Conservation (phyloP, 2,329 filamentous ascomycete species). For the Sordariomycetes sp. region DNA sequence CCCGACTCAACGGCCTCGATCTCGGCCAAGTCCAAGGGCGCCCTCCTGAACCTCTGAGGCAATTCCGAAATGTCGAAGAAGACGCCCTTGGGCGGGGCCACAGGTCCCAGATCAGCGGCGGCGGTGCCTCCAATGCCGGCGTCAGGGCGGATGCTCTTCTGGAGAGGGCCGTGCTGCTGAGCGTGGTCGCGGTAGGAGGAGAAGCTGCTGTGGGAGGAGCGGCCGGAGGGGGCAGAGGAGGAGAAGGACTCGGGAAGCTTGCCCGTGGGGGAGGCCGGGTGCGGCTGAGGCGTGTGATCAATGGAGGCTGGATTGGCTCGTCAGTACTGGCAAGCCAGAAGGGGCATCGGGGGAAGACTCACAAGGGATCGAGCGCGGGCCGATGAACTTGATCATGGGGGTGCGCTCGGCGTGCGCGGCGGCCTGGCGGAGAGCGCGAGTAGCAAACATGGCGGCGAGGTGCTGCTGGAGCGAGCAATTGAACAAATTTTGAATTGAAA, state of each 20-base stretch:
- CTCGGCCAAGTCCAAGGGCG: slow-evolving; percentile 67
- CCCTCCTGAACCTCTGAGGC: slow-evolving; percentile 71
- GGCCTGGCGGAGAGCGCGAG: slow-evolving; percentile 47
- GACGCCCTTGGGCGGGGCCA: slow-evolving; percentile 62
- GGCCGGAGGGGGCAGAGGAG: slow-evolving; percentile 18
- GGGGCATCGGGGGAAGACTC: slow-evolving; percentile 15
- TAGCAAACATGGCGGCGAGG: slow-evolving; percentile 40
- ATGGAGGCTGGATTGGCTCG: slow-evolving; percentile 43
- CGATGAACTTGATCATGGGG: slow-evolving; percentile 54
- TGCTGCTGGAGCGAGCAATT: too few species aligned
- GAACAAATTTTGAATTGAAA: too few species aligned
- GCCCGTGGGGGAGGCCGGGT: slow-evolving; percentile 61
- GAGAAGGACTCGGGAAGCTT: slow-evolving; percentile 49
- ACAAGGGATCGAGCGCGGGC: slow-evolving; percentile 51
- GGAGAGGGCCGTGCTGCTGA: slow-evolving; percentile 69
- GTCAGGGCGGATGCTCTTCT: slow-evolving; percentile 39
- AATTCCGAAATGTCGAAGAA: slow-evolving; percentile 88
- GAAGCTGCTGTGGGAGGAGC: slow-evolving; percentile 53
- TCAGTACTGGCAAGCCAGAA: slow-evolving; percentile 2
- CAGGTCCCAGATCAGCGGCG: slow-evolving; percentile 63
- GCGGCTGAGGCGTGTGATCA: slow-evolving; percentile 65
- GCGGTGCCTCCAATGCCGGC: slow-evolving; percentile 49
- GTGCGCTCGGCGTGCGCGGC: slow-evolving; percentile 50
- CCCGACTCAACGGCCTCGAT: slow-evolving; percentile 95
- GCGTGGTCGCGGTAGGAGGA: slow-evolving; percentile 70